Evolutionary conservation across 805 yeast species (phyloP), one percentile per base, ranked within the genome.

Genomic region (Yarrowia bubula): DNA sequence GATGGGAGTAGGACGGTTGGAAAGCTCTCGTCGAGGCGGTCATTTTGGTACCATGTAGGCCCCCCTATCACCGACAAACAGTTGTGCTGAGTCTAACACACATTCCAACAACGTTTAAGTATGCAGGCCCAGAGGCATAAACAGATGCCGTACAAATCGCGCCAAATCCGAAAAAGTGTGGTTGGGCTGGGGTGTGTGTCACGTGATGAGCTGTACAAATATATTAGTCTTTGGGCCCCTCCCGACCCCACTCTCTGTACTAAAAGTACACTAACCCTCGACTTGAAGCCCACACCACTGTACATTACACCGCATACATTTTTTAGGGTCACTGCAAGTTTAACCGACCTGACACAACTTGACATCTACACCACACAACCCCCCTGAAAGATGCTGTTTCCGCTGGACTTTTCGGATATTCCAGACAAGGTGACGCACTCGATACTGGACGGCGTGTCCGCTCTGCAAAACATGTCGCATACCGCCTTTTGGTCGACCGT

Each of bases 381-480:
- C 51, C n/a, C 53, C 28, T 6, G 28, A 4, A 4, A 17, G 3
- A 48, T 48, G 55, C 8, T 35, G 13, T 48, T 48, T 31, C 39
- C 41, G 41, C 18, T 48, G 38, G 38, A 35, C 13, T 10, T 35
- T 33, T 48, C 58, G 33, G 33, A 51, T 9, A 37, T 51, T 10
- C 61, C 61, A 22, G 47, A 55, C 37, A 39, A 39, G 37, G 38
- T 55, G 61, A 41, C 61, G 17, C 31, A 32, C 37, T 15, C 9
- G 4, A 55, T 55, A 11, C 46, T 55, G n/a, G 61, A 55, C 15
- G 61, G 61, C 17, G 47, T 55, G 22, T 35, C 18, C 15, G 61
- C 47, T n/a, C 61, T 55, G 47, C 61, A 39, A 15, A 55, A 41
- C 37, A 55, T 55, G 61, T 55, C 61, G 28, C 61, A 55, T 11